Evolutionary conservation across 164 flowering plant genomes (phyloP), one percentile per base, ranked within the genome.

Genomic region (Annona cherimola): DNA sequence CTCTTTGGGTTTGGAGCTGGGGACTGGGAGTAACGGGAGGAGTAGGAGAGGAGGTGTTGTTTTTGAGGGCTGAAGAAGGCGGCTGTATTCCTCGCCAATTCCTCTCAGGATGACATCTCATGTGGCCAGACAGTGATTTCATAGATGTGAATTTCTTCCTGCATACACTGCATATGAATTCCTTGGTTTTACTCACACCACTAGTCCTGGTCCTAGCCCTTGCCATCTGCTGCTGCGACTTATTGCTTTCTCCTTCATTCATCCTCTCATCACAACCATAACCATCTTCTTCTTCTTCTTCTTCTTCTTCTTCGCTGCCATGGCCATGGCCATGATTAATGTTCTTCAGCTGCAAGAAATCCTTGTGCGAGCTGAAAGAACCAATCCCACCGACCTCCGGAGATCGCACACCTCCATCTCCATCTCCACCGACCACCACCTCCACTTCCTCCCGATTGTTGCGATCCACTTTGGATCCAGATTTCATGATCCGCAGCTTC

Each of bases 81-180:
- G 91, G 91, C 0, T 69, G 72, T 71, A 89, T 78, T n/a, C 93
- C 96, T 35, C 86, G 78, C 86, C 85, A 86, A 11, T 40, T 42
- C 66, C 95, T 79, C 4, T 87, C 89, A 0, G 92, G 92, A 69
- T 92, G 97, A 26, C 79, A 83, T 71, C 96, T 89, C 92, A 90
- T 86, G 73, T 92, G 97, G 40, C 97, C 97, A 35, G 66, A 87
- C 76, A 92, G 63, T 0, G 90, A 76, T 70, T 89, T 90, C 80
- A 60, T 60, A 0, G 94, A 86, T 0, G 76, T 76, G 63, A 92
- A 90, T n/a, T 3, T 41, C 79, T 80, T 92, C 1, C 66, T 68
- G 68, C 95, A 92, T 1, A 77, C 41, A 0, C 18, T 18, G 72
- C 95, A 91, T 1, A 8, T 7, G 71, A 59, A 46, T 3, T 41